Evolutionary conservation across 306 rosid genomes (phyloP).

Genomic region (Carpinus fangiana): DNA sequence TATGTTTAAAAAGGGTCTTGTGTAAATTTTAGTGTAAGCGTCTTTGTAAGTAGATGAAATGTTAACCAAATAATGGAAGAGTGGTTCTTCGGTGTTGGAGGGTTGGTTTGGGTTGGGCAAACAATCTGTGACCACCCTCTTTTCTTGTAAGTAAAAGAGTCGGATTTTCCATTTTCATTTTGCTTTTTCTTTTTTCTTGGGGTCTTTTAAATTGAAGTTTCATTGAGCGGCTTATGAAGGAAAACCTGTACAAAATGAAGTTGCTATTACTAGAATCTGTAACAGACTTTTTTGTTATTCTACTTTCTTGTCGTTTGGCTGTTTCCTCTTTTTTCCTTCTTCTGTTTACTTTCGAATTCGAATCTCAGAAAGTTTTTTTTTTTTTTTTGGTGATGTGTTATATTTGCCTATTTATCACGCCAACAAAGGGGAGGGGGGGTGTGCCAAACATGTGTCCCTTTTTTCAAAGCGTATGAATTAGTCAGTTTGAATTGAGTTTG

Average conservation of each 20-base stretch:
- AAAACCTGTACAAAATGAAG: conserved; percentile 52
- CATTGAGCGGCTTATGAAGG: conserved; percentile 35
- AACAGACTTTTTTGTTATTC: not conserved
- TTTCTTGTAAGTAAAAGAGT: conserved; percentile 39
- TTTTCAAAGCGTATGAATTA: not conserved
- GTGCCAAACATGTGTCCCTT: not conserved
- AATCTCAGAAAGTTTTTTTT: not conserved
- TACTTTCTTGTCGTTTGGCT: not conserved
- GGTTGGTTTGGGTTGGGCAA: conserved; percentile 31
- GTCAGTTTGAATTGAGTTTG: not conserved
- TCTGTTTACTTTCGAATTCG: not conserved
- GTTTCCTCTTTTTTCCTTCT: not conserved
- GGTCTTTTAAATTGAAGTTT: conserved; percentile 34
- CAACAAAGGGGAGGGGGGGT: not conserved
- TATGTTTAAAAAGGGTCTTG: conserved; percentile 36
- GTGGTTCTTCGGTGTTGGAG: conserved; percentile 16
- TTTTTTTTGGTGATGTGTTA: not conserved
- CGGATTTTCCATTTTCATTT: conserved; percentile 17
- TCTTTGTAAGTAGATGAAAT: conserved; percentile 28
- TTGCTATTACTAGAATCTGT: conserved; percentile 15
- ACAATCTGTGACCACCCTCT: conserved; percentile 30
- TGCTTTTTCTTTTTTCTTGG: not conserved
- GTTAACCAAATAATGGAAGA: conserved; percentile 37
- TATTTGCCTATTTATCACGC: conserved; percentile 2
- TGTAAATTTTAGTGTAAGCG: conserved; percentile 42